phyloP scores from a whole-genome alignment of 768 basidiomycete species.

The Suillus weaverae region DNA sequence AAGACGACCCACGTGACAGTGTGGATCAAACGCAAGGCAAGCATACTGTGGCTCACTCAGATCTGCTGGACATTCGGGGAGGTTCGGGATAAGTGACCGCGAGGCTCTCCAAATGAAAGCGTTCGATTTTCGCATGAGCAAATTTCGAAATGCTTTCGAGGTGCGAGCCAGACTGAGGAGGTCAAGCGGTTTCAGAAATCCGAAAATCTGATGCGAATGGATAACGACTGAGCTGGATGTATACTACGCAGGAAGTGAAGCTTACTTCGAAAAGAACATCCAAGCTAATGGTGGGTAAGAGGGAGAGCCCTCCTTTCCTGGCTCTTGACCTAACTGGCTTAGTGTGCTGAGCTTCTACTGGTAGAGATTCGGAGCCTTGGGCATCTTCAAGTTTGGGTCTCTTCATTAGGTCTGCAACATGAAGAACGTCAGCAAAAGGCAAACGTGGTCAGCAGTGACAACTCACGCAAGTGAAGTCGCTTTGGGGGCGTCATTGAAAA shows the following conservation, averaged over 20 bases:
- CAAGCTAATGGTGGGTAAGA: conserved; percentile 37
- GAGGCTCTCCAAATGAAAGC: conserved; percentile 35
- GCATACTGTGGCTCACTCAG: conserved; percentile 52
- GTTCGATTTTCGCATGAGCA: conserved; percentile 37
- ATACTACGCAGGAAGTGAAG: not conserved
- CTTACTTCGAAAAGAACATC: conserved; percentile 30
- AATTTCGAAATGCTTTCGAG: conserved; percentile 38
- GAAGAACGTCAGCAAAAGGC: not conserved
- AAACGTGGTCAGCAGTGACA: not conserved
- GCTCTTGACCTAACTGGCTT: not conserved
- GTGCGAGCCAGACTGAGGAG: conserved; percentile 47
- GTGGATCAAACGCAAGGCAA: conserved; percentile 46
- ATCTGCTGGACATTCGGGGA: conserved; percentile 48
- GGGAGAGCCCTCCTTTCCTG: conserved; percentile 13
- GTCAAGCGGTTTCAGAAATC: conserved; percentile 44
- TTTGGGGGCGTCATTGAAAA: not conserved
- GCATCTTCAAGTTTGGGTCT: not conserved
- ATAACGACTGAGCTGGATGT: not conserved
- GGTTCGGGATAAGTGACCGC: conserved; percentile 34
- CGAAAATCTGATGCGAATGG: conserved; percentile 38
- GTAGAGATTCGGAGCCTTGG: not conserved
- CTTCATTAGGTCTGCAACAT: conserved; percentile 1
- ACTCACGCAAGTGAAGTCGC: conserved; percentile 3
- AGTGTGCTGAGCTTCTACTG: not conserved
- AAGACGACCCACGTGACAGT: conserved; percentile 29